phyloP scores from a whole-genome alignment of 495 filamentous ascomycete species.

The Ascodesmis nigricans region DNA sequence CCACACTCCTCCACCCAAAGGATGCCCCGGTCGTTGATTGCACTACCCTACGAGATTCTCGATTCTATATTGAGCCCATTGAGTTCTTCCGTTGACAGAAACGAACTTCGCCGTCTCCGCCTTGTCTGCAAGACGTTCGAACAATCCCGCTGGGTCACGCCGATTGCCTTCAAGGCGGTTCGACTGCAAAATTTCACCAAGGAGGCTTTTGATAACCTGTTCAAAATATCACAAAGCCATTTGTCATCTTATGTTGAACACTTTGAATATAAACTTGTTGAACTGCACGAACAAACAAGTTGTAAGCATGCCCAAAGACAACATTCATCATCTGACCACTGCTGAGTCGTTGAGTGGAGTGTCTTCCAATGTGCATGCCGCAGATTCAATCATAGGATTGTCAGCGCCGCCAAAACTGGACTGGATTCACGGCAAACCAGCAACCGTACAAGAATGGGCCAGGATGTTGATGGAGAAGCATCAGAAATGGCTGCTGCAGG shows the following conservation, averaged over 20 bases:
- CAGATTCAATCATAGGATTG: constrained; percentile 7
- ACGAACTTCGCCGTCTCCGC: too few species aligned
- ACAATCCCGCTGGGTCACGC: too few species aligned
- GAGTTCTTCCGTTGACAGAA: too few species aligned
- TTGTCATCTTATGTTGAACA: constrained; percentile 9
- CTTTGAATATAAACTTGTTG: constrained; percentile 12
- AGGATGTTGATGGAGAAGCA: background rate
- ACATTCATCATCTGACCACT: background rate
- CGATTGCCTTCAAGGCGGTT: too few species aligned
- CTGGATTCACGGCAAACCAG: background rate
- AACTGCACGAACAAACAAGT: constrained; percentile 6
- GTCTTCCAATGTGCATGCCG: constrained; percentile 7
- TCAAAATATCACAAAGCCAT: constrained; percentile 10
- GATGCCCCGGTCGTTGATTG: too few species aligned
- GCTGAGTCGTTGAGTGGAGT: background rate
- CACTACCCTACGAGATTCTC: too few species aligned
- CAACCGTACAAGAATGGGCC: background rate
- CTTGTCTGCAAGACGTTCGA: too few species aligned
- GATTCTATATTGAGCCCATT: too few species aligned
- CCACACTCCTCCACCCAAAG: too few species aligned
- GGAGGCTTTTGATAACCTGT: constrained; percentile 9
- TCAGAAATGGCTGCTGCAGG: background rate
- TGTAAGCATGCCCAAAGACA: background rate
- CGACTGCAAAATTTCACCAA: too few species aligned
- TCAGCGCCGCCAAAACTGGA: constrained; percentile 1